Evolutionary conservation across 352 stramenopile genomes (phyloP), one percentile per base, ranked within the genome.

Genomic region (Phytophthora hybrid): DNA sequence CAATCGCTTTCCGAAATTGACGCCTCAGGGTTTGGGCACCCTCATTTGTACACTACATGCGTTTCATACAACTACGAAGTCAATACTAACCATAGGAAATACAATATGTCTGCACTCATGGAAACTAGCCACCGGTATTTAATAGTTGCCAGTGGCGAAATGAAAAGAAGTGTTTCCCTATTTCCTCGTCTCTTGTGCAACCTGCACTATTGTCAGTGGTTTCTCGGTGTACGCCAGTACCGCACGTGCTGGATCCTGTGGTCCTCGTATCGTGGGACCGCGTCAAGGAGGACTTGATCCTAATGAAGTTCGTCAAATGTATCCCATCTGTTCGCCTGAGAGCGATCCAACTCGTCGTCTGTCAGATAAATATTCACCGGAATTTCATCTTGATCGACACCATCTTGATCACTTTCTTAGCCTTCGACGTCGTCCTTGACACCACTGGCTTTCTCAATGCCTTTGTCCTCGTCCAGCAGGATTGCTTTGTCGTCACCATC

Each of bases 181-280:
- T 4, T 47, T 18, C 5, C 14, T 47, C 5, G 39, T 47, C 14
- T 47, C 11, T 47, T 47, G 39, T 9, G 39, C 39, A 47, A 47
- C 59, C 34, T 31, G n/a, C n/a, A n/a, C n/a, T n/a, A 54, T 59
- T 5, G 60, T 32, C 1, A 67, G 32, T 1, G 60, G 49, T 13
- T 31, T 59, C 3, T 26, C 23, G 3, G 23, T 26, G 23, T 26
- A 26, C 0, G 49, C 49, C 0, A 67, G 34, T 4, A 49, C 60
- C 34, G 60, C 49, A 44, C 31, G 21, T n/a, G 47, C 59, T 14
- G 60, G 60, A 1, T 32, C 59, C 4, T 0, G 54, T 8, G 49
- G 60, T 19, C 59, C 6, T 49, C 59, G 10, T 65, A 65, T 8
- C 34, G 16, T 18, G 59, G 59, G 1, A 16, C n/a, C 4, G 59